A percentile compares a stretch with the other conserved stretches of the same genome.
Evolutionary conservation across 352 stramenopile genomes (phyloP).

Genomic region (Phytophthora meadii): DNA sequence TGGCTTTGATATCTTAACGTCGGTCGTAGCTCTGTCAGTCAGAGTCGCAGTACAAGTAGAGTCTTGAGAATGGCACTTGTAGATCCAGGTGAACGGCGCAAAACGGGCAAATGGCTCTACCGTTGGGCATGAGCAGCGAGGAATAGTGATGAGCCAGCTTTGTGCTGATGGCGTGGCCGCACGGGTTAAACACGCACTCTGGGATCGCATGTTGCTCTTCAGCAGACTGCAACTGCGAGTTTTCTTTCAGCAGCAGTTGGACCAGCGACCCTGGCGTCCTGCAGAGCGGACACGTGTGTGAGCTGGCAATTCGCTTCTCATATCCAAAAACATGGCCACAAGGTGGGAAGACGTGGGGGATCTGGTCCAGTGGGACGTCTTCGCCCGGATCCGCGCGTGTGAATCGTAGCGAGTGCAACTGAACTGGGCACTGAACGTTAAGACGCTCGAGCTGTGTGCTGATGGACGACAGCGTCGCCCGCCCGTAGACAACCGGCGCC

Average conservation of each 20-base stretch:
- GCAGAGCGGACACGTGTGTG: slow-evolving; percentile 72
- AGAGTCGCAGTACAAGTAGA: slow-evolving; percentile 79
- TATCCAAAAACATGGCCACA: slow-evolving; percentile 87
- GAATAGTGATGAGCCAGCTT: slow-evolving; percentile 72
- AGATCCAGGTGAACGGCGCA: slow-evolving; percentile 77
- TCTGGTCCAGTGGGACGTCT: slow-evolving; percentile 57
- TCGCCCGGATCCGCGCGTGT: slow-evolving; percentile 44
- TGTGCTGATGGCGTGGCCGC: slow-evolving; percentile 77
- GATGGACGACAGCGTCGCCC: slow-evolving; percentile 52
- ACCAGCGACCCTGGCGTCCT: slow-evolving; percentile 70
- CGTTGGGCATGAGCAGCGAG: slow-evolving; percentile 73
- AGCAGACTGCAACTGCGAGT: slow-evolving; percentile 68
- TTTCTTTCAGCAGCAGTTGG: slow-evolving; percentile 75
- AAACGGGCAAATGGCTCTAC: slow-evolving; percentile 81
- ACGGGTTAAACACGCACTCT: slow-evolving; percentile 86
- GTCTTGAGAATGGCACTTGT: slow-evolving; percentile 67
- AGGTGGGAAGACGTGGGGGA: slow-evolving; percentile 76
- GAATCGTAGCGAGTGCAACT: slow-evolving; percentile 76
- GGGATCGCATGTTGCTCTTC: slow-evolving; percentile 68
- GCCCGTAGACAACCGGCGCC: slow-evolving; percentile 40
- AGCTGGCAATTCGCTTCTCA: slow-evolving; percentile 68
- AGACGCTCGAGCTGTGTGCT: slow-evolving; percentile 69
- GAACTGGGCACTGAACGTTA: slow-evolving; percentile 82
- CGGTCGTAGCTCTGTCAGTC: slow-evolving; percentile 33
- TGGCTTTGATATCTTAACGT: background rate